Evolutionary conservation across 2,329 filamentous ascomycete genomes (phyloP).

Genomic region (Hypomyces perniciosus): DNA sequence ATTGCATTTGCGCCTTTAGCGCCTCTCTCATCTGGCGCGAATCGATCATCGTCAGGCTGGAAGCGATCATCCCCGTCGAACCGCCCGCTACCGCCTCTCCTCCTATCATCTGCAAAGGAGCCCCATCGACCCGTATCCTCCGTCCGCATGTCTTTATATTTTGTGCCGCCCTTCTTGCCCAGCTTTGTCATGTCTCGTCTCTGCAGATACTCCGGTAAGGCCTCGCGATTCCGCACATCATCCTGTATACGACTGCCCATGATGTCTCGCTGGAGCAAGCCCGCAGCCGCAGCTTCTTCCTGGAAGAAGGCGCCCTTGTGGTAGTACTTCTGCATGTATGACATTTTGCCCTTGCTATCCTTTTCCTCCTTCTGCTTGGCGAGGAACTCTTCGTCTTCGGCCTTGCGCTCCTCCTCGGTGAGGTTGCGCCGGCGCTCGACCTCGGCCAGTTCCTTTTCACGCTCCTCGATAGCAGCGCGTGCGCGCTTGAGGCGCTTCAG

Average conservation of each 20-base stretch:
- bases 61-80: slow-evolving; percentile 59
- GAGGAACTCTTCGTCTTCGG: slow-evolving; percentile 75
- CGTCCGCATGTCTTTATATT: slow-evolving; percentile 78
- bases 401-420: slow-evolving; percentile 76
- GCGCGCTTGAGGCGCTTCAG: slow-evolving; percentile 83
- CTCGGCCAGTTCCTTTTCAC: slow-evolving; percentile 81
- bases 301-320: slow-evolving; percentile 96
- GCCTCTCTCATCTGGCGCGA: slow-evolving; percentile 36
- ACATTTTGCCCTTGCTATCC: slow-evolving; percentile 70
- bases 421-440: slow-evolving; percentile 82
- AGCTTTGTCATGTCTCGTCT: slow-evolving; percentile 90
- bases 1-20: slow-evolving; percentile 64
- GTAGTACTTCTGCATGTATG: slow-evolving; percentile 91
- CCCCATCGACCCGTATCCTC: slow-evolving; percentile 93
- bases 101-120: slow-evolving; percentile 48
- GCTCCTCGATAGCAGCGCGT: slow-evolving; percentile 73
- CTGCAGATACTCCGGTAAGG: slow-evolving; percentile 86
- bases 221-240: slow-evolving; percentile 73
- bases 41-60: slow-evolving; percentile 54
- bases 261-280: slow-evolving; percentile 72
- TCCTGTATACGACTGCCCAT: slow-evolving; percentile 81
- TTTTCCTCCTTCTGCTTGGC: slow-evolving; percentile 75
- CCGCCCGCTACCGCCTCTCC: slow-evolving; percentile 26
- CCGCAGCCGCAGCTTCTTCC: slow-evolving; percentile 69
- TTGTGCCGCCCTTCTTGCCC: slow-evolving; percentile 84